Conservation (phyloP, 176 grass and related monocot genomes). For the Triticum timopheevii region DNA sequence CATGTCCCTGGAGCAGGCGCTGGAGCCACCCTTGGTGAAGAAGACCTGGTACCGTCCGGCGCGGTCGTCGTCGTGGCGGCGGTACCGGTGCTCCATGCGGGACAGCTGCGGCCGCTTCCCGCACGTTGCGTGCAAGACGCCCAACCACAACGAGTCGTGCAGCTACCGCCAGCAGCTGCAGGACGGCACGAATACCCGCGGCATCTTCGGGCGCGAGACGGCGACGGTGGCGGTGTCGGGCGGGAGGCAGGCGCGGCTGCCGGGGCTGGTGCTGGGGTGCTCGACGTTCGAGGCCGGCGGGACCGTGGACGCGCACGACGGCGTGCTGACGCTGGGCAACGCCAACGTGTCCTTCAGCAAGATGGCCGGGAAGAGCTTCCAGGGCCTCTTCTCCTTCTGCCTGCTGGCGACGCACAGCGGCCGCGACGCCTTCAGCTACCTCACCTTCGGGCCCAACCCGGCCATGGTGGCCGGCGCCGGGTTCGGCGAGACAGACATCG, state of each 20-base stretch:
- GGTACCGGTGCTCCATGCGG: constrained; percentile 52
- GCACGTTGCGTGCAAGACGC: constrained; percentile 24
- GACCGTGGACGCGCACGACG: constrained; percentile 57
- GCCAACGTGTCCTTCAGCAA: constrained; percentile 46
- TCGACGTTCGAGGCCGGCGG: constrained; percentile 45
- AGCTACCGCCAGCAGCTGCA: constrained; percentile 29
- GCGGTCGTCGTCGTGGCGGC: constrained; percentile 58
- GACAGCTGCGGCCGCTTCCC: constrained; percentile 49
- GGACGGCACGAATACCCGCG: constrained; percentile 57
- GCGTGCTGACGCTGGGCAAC: constrained; percentile 71
- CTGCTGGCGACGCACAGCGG: constrained; percentile 58
- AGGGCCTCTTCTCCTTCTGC: constrained; percentile 83
- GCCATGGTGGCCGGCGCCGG: background rate
- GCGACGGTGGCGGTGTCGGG: constrained; percentile 58
- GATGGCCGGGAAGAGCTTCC: constrained; percentile 47
- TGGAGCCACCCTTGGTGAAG: background rate
- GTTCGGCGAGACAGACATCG: constrained; percentile 30
- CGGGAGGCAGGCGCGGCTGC: constrained; percentile 56
- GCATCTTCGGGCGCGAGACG: constrained; percentile 69
- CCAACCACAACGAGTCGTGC: constrained; percentile 46
- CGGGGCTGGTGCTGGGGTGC: constrained; percentile 70
- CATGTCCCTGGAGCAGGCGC: background rate
- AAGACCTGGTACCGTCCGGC: constrained; percentile 54
- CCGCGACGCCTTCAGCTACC: constrained; percentile 60
- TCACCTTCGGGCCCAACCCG: constrained; percentile 62